Conservation (phyloP, 306 rosid genomes). For the Bauhinia variegata region DNA sequence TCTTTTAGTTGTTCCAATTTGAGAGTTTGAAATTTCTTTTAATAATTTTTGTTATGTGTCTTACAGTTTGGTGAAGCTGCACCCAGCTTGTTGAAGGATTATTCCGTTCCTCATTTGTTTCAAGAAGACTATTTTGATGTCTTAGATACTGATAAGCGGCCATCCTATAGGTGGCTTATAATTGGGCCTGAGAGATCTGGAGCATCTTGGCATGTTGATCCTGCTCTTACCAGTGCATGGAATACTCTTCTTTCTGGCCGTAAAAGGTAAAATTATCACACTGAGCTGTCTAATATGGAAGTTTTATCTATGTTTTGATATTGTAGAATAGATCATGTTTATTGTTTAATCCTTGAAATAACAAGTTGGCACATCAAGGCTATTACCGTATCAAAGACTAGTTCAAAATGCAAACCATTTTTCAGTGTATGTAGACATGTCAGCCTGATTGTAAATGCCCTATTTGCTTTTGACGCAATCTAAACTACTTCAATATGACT, state of each 20-base stretch:
- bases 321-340: slow-evolving; percentile 14
- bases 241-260: slow-evolving; percentile 92
- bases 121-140: slow-evolving; percentile 87
- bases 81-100: slow-evolving; percentile 86
- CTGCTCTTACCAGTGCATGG: slow-evolving; percentile 99
- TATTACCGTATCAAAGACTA: not conserved
- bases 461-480: slow-evolving; percentile 30
- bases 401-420: not conserved
- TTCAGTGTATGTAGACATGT: slow-evolving; percentile 17
- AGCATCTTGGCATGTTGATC: slow-evolving; percentile 99
- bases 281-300: slow-evolving; percentile 20
- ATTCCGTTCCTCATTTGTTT: slow-evolving; percentile 82
- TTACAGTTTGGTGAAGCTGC: slow-evolving; percentile 89
- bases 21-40: slow-evolving; percentile 32
- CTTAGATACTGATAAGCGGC: slow-evolving; percentile 77
- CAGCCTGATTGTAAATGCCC: slow-evolving; percentile 17
- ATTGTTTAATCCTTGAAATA: slow-evolving; percentile 29
- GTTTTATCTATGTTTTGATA: slow-evolving; percentile 21
- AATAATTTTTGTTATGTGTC: slow-evolving; percentile 31
- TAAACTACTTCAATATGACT: slow-evolving; percentile 19
- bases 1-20: slow-evolving; percentile 32
- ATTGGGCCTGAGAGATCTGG: slow-evolving; percentile 99
- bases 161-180: slow-evolving; percentile 94
- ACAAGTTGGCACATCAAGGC: slow-evolving; percentile 18
- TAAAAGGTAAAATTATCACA: slow-evolving; percentile 65